Base-by-base conservation (phyloP, 2,329 filamentous ascomycete species). In the Colletotrichum phormii region DNA sequence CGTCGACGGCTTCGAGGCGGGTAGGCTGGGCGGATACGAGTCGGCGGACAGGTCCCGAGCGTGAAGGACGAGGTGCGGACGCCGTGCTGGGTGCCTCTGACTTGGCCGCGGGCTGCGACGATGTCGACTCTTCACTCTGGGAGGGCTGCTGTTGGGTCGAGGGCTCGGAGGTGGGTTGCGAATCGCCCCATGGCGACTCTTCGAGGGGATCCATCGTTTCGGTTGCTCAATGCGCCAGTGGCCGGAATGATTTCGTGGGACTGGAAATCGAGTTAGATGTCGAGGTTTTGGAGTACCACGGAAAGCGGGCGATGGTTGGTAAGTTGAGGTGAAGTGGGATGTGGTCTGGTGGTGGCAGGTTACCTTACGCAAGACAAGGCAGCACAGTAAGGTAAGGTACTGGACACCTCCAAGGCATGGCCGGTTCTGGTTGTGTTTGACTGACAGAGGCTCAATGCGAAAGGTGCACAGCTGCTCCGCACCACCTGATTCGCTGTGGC, bases 1-100 rank as follows among this genome's bases (percentile, higher is more conserved):
- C 93, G 54, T 92, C 90, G 76, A 94, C 92, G 74, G 92, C 92
- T 83, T 96, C 91, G 73, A 96, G 92, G 66, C 91, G 92, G 59
- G 94, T 95, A 35, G 93, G 90, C 80, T 95, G 93, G 72, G 92
- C 92, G 18, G 60, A 63, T 76, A 92, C 91, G 79, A 95, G 86
- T 74, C 91, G 89, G 75, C 91, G 90, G 18, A 72, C 70, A 49
- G 87, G 87, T 4, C 80, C 82, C n/a, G 83, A 80, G 74, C 87
- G 85, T 31, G 85, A 85, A 12, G 85, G 81, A 37, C 86, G 85
- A 33, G 70, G 46, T 75, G 82, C 71, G 11, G 79, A 77, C 18
- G 77, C 65, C 33, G 78, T 73, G 26, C 75, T 67, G 26, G 81
- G 75, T 35, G 82, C 67, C 31, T 79, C 76, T 29, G 78, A 76